Evolutionary conservation across 257 asterid species (phyloP).

Genomic region (Nemophila menziesii): DNA sequence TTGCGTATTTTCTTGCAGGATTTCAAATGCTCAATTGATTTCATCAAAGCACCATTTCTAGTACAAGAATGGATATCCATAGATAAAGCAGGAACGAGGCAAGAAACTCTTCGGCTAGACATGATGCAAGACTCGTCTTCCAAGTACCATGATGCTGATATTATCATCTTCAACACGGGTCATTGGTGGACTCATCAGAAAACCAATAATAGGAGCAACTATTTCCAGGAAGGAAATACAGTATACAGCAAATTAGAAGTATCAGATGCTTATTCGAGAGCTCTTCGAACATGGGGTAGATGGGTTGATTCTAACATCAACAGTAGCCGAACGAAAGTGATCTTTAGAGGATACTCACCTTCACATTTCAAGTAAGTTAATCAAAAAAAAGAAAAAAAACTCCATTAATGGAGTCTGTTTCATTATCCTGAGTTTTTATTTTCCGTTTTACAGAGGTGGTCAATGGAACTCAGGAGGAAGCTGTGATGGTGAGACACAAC

Average conservation of each 20-base stretch:
- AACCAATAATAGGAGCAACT: conserved; percentile 31
- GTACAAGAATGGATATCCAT: conserved; percentile 45
- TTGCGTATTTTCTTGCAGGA: conserved; percentile 26
- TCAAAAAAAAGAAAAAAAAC: too few relatives aligned
- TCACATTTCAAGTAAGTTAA: conserved; percentile 56
- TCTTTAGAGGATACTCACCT: conserved; percentile 47
- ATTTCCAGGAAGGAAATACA: conserved; percentile 48
- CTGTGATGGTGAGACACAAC: conserved; percentile 41
- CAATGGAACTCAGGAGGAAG: conserved; percentile 56
- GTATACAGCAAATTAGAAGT: conserved; percentile 29
- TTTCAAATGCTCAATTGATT: conserved; percentile 43
- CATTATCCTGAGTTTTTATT: neutral
- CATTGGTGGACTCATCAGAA: conserved; percentile 78
- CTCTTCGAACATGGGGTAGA: conserved; percentile 45
- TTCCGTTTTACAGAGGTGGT: conserved; percentile 35
- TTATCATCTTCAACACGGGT: conserved; percentile 61
- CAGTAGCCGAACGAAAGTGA: conserved; percentile 28
- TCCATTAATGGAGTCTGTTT: neutral
- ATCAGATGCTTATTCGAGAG: conserved; percentile 36
- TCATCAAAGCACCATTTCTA: conserved; percentile 44
- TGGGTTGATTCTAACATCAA: conserved; percentile 52
- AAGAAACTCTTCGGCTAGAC: conserved; percentile 52
- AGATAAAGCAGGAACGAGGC: conserved; percentile 25
- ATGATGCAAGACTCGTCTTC: conserved; percentile 26
- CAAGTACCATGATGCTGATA: conserved; percentile 38